These are phyloP conservation scores for Pythium guiyangense DNA, from an alignment of 352 stramenopile species.

Conservation along the genomic window DNA sequence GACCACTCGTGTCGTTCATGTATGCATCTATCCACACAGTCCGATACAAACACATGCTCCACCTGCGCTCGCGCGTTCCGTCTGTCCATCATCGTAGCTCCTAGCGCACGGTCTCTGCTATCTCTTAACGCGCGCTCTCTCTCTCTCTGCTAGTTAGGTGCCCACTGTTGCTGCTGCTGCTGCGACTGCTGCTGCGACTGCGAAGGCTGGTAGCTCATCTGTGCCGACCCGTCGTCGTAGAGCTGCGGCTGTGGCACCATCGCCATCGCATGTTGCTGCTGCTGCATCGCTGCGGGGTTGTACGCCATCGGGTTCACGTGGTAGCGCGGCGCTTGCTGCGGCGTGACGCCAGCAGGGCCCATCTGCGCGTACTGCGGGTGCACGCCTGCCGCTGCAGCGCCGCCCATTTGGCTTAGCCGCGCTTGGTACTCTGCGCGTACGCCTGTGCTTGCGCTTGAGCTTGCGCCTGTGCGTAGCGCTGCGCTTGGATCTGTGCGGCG, in stretches of 20 bases:
- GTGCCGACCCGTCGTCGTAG: constrained; percentile 19
- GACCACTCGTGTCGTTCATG: too few species aligned
- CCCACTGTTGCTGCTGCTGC: constrained; percentile 1
- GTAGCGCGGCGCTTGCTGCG: constrained; percentile 13
- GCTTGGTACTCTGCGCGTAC: constrained; percentile 59
- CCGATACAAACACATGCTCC: too few species aligned
- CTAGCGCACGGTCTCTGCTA: not conserved
- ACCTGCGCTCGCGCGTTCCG: too few species aligned
- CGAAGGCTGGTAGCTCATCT: constrained; percentile 11
- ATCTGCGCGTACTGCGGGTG: constrained; percentile 27
- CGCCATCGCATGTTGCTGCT: constrained; percentile 15
- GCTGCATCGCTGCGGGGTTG: constrained; percentile 10
- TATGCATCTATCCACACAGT: too few species aligned
- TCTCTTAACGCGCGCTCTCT: too few species aligned
- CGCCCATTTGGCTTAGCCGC: constrained; percentile 50
- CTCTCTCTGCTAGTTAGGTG: not conserved
- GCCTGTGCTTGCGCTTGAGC: constrained; percentile 35
- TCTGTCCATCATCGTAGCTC: not conserved
- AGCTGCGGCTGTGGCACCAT: constrained; percentile 25
- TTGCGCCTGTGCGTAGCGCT: constrained; percentile 20
- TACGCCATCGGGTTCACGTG: constrained; percentile 4
- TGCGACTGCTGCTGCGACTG: too few species aligned
- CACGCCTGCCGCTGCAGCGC: constrained; percentile 3
- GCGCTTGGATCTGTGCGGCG: constrained; percentile 22
- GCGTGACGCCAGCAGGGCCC: not conserved